These are phyloP conservation scores for Cercospora canescens DNA, from an alignment of 2,329 filamentous ascomycete species.

Conservation along the genomic window DNA sequence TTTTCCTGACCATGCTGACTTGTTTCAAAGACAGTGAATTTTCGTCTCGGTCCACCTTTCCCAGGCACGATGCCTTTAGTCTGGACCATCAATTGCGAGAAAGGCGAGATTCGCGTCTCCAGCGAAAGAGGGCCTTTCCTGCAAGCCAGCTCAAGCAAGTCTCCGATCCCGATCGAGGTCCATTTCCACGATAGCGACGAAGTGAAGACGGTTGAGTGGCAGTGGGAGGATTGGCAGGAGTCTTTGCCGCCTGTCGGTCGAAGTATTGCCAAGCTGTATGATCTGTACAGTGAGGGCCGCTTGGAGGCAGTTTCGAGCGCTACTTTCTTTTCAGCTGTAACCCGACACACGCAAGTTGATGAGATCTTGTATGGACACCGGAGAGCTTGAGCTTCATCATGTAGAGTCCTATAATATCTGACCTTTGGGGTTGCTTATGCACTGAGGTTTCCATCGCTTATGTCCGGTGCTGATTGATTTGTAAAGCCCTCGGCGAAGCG, in stretches of 20 bases:
- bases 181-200: constrained; percentile 32
- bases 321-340: constrained; percentile 46
- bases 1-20: neutral
- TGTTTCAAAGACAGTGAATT: constrained; percentile 16
- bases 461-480: neutral
- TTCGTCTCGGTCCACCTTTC: constrained; percentile 25
- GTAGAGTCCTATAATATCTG: neutral
- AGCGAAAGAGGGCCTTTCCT: constrained; percentile 21
- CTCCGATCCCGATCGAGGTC: constrained; percentile 30
- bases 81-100: constrained; percentile 30
- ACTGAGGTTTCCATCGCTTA: neutral
- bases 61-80: constrained; percentile 25
- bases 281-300: constrained; percentile 33
- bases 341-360: constrained; percentile 52
- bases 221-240: constrained; percentile 42
- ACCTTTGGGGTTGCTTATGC: neutral
- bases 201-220: constrained; percentile 38
- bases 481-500: neutral
- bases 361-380: constrained; percentile 10
- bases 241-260: constrained; percentile 28
- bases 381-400: neutral
- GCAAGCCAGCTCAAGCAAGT: constrained; percentile 14
- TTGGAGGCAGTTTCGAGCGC: constrained; percentile 32
- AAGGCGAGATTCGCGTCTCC: constrained; percentile 27
- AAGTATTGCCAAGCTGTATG: constrained; percentile 34